Base-by-base conservation (phyloP, 2,329 filamentous ascomycete genomes). In the Pseudocercospora pini-densiflorae region DNA sequence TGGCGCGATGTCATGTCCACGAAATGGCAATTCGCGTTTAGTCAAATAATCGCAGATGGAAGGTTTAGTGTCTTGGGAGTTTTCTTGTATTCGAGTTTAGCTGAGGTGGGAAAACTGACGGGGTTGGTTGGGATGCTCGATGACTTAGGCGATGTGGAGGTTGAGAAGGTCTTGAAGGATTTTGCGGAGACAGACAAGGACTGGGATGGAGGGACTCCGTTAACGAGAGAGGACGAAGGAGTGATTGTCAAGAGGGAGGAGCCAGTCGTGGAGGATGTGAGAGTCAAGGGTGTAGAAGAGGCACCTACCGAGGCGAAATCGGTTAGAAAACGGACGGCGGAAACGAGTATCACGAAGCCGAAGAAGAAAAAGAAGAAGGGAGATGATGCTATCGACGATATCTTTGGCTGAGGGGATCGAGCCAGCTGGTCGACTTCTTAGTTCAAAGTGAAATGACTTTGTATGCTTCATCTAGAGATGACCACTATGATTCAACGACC, bases 321-420 rank as follows among this genome's bases (percentile, higher is more conserved):
- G 9, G 58, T 53, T 14, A 67, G 54, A 24, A 71, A 74, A 57
- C 59, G 60, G 23, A 49, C 62, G 1, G 57, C 62, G 19, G 66
- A 67, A 9, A 27, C 45, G 3, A 66, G 69, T 19, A 75, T 75
- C 64, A 80, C 82, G 70, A 59, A 67, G 64, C 82, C 79, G 67
- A 87, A 83, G 75, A 88, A 86, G 77, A 88, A 86, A 72, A 85
- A 83, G 73, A 85, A 84, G 63, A 86, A 82, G 70, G 85, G 82
- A 5, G 81, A 82, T 5, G 88, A 93, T 75, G 90, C 87, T 49
- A 91, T 94, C 63, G 91, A 93, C 68, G 88, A 89, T 74, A 78
- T 94, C 24, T 95, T 95, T 74, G 68, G 68, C 33, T 71, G 64
- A 70, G 21, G 8, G 27, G n/a, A 43, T 29, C 8, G 33, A 24